Base-by-base conservation (phyloP, 768 basidiomycete genomes). In the Termitomyces sp. region DNA sequence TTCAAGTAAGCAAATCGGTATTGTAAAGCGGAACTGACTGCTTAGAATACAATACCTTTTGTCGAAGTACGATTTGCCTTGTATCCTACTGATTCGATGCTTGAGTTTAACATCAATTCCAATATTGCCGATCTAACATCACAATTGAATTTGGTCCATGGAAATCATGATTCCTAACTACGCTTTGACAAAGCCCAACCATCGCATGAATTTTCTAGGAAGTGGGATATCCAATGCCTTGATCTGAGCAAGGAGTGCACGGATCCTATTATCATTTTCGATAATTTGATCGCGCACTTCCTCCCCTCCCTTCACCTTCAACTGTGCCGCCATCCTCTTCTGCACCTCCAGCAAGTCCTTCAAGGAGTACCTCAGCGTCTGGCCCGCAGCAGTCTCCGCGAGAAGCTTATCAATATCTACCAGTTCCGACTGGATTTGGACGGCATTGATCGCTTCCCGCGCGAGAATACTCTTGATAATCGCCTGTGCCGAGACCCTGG, bases 351-450 rank as follows among this genome's bases (percentile, higher is more conserved):
- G 62, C 25, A 71, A 59, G 37, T 68, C 67, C 48, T 70, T 67
- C 17, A 74, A 64, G 0, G 66, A 59, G n/a, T 52, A 61, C 50
- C 72, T 69, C 5, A 76, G 45, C 1, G 72, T 65, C 32, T 68
- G 68, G 12, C 73, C 74, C 6, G 73, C 74, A 17, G 71, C 62
- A 0, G 74, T 74, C 59, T 74, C 72, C 36, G 69, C 66, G 50
- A 74, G 65, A 9, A 60, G 52, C 52, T 67, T 70, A 17, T 60
- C 58, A 17, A 72, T 62, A 25, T 74, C 70, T 25, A 74, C 72
- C 32, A 75, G 59, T 56, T 75, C 74, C 57, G 72, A 67, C 61
- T 74, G 74, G 48, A 75, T 62, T 17, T 70, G 65, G n/a, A 73
- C 65, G 1, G 64, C 50, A 37, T 67, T 62, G n/a, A 60, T 25